phyloP scores from a whole-genome alignment of 805 yeast genomes.

The Monosporozyma servazzii region DNA sequence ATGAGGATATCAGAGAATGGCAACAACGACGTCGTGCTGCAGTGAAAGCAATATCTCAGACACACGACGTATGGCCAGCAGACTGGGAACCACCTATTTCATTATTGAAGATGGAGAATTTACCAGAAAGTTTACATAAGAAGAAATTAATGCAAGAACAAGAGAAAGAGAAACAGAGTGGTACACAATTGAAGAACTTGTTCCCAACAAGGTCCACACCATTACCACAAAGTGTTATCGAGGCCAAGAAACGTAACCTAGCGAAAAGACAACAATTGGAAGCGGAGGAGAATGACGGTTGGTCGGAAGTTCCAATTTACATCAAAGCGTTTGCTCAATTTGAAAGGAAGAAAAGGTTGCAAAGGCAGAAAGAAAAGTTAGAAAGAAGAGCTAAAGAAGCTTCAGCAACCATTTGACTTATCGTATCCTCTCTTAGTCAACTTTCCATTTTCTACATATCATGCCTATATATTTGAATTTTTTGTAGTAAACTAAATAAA shows the following conservation, averaged over 20 bases:
- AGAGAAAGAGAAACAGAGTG: constrained; percentile 5
- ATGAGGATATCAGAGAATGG: constrained; percentile 86
- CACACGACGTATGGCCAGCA: constrained; percentile 50
- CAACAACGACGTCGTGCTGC: constrained; percentile 51
- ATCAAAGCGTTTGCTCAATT: constrained; percentile 77
- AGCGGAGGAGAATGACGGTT: constrained; percentile 32
- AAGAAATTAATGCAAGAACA: constrained; percentile 5
- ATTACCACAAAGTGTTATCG: constrained; percentile 30
- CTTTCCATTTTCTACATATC: neutral
- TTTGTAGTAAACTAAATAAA: neutral
- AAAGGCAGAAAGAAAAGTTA: constrained; percentile 9
- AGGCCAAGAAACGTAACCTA: constrained; percentile 18
- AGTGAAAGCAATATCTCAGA: constrained; percentile 36
- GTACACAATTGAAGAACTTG: constrained; percentile 5
- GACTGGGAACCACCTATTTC: constrained; percentile 50
- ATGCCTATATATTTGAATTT: neutral
- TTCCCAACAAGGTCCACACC: constrained; percentile 28
- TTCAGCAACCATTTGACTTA: neutral
- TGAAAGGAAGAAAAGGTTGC: constrained; percentile 53
- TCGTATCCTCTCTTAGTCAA: neutral
- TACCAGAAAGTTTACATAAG: constrained; percentile 27
- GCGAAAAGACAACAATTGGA: constrained; percentile 11
- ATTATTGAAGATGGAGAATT: constrained; percentile 18
- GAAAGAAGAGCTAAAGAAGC: neutral
- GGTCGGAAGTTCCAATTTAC: constrained; percentile 61